Evolutionary conservation across 1,284 basidiomycete genomes (phyloP).

Genomic region (Microbotryomycetes sp.): DNA sequence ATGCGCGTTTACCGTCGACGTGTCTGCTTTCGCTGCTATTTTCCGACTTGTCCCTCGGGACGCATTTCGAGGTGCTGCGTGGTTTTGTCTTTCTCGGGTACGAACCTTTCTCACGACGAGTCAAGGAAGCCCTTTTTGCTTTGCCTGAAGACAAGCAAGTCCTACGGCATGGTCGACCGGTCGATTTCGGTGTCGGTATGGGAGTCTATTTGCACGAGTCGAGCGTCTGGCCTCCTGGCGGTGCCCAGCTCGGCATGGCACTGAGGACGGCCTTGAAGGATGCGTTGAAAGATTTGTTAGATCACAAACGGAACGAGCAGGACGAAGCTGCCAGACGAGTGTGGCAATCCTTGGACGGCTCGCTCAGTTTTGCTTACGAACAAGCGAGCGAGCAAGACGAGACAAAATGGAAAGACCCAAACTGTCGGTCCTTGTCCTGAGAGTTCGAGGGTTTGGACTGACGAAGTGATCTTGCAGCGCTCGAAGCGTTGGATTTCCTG

Average conservation of each 20-base stretch:
- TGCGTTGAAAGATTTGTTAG: background rate
- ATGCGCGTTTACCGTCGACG: conserved; percentile 1
- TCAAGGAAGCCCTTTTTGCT: conserved; percentile 2
- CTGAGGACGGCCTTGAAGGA: background rate
- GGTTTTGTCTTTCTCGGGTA: conserved; percentile 4
- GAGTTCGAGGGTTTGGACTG: background rate
- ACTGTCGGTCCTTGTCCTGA: background rate
- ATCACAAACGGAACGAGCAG: background rate
- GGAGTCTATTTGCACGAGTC: conserved; percentile 1
- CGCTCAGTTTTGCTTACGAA: background rate
- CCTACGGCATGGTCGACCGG: background rate
- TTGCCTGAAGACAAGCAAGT: conserved; percentile 3
- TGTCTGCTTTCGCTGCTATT: conserved; percentile 5
- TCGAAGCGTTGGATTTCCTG: conserved; percentile 8
- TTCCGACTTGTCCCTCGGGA: background rate
- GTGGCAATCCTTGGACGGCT: background rate
- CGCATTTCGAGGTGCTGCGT: conserved; percentile 4
- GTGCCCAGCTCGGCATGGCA: background rate
- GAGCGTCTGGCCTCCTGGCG: conserved; percentile 4
- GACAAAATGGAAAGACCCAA: background rate
- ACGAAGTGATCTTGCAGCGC: background rate
- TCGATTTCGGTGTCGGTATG: conserved; percentile 1
- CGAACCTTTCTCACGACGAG: background rate
- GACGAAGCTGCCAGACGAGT: background rate
- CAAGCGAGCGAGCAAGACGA: conserved; percentile 1